phyloP scores from a whole-genome alignment of 345 rosid genomes.

The Erucastrum elatum region DNA sequence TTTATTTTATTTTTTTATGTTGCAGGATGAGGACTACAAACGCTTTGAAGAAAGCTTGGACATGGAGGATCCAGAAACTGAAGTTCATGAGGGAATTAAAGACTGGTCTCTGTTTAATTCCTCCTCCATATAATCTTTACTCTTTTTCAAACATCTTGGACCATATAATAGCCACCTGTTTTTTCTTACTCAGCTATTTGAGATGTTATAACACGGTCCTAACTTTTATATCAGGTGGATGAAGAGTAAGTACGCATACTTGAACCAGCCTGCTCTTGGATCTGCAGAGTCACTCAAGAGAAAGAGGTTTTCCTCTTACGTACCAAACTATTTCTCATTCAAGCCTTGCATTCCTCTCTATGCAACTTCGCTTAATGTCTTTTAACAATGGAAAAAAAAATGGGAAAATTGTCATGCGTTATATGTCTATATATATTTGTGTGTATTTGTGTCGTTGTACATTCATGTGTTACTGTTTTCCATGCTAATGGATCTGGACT shows the following conservation, averaged over 20 bases:
- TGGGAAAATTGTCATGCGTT: constrained; percentile 5
- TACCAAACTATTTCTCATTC: constrained; percentile 62
- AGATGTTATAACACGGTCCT: neutral
- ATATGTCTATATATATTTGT: neutral
- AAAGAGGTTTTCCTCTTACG: constrained; percentile 49
- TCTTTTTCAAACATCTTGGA: neutral
- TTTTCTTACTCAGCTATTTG: neutral
- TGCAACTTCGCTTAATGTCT: constrained; percentile 65
- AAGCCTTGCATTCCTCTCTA: constrained; percentile 56
- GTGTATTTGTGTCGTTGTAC: constrained; percentile 1
- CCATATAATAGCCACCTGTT: neutral
- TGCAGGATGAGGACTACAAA: constrained; percentile 64
- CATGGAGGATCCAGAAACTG: constrained; percentile 43
- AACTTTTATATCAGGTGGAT: constrained; percentile 74
- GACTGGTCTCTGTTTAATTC: constrained; percentile 60
- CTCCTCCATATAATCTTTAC: neutral
- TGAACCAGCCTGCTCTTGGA: constrained; percentile 77
- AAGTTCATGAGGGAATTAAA: constrained; percentile 66
- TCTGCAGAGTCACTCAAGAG: constrained; percentile 47
- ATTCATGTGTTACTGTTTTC: constrained; percentile 17
- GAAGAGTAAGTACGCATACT: constrained; percentile 87
- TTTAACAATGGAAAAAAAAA: constrained; percentile 35
- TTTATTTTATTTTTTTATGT: neutral
- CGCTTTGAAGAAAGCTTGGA: constrained; percentile 60
- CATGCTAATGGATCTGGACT: constrained; percentile 24